Conservation (phyloP, 352 stramenopile genomes). For the Globisporangium mamillatum region DNA sequence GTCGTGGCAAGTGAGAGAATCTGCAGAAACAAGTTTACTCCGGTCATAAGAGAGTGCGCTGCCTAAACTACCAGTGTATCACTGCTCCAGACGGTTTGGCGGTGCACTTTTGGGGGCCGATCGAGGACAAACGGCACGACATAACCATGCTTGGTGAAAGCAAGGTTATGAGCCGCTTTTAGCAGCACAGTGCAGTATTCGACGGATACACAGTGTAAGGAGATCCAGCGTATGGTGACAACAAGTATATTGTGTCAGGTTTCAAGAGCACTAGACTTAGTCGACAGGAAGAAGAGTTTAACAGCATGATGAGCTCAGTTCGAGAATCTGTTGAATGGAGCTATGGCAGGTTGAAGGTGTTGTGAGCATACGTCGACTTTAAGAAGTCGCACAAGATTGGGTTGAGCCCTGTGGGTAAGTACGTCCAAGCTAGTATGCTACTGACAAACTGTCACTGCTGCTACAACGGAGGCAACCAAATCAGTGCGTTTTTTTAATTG, state of each 20-base stretch:
- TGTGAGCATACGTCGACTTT: neutral
- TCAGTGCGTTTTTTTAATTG: neutral
- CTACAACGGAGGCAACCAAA: neutral
- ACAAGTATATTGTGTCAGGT: neutral
- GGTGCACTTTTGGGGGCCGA: too few relatives aligned
- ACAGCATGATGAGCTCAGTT: neutral
- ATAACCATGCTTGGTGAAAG: too few relatives aligned
- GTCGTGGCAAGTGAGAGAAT: too few relatives aligned
- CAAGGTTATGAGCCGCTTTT: neutral
- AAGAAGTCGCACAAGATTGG: neutral
- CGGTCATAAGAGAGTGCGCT: too few relatives aligned
- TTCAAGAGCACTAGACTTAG: neutral
- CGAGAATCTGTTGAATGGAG: neutral
- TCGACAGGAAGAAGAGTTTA: neutral
- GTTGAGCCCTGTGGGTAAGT: neutral
- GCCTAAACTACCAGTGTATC: too few relatives aligned
- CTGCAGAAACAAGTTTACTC: too few relatives aligned
- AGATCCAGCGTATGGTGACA: neutral
- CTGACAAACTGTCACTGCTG: slow-evolving; percentile 1
- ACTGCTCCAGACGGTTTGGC: too few relatives aligned
- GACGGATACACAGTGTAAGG: neutral
- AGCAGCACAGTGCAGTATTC: neutral
- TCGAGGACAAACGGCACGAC: too few relatives aligned
- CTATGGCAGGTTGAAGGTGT: neutral
- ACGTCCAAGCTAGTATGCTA: neutral